Conservation (phyloP, 257 asterid genomes). For the Datura wrightii region DNA sequence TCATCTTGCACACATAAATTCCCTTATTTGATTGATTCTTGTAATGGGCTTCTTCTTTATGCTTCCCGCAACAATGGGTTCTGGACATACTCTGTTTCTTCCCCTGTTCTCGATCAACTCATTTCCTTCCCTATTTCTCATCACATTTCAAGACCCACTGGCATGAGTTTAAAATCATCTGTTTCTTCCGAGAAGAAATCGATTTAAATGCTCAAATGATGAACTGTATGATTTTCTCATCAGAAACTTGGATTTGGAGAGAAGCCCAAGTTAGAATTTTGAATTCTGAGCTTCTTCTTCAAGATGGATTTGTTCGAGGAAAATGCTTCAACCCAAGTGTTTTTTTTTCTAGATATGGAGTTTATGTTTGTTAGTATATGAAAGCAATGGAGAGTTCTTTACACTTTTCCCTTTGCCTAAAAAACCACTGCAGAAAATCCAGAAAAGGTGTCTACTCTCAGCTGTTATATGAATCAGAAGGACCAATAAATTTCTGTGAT, state of each 20-base stretch:
- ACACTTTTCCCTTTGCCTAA: constrained; percentile 32
- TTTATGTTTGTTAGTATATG: constrained; percentile 33
- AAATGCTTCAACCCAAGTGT: constrained; percentile 20
- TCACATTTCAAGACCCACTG: constrained; percentile 25
- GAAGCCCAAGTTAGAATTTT: constrained; percentile 4
- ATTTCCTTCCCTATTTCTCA: constrained; percentile 30
- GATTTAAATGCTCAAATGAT: constrained; percentile 15
- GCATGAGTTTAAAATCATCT: constrained; percentile 10
- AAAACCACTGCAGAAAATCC: background rate
- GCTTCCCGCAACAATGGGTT: background rate
- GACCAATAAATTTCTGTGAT: constrained; percentile 27
- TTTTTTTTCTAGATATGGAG: constrained; percentile 39
- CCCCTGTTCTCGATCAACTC: constrained; percentile 14
- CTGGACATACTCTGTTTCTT: constrained; percentile 26
- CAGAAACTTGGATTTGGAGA: constrained; percentile 39
- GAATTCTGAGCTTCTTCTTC: constrained; percentile 10
- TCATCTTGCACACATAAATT: background rate
- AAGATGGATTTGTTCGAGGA: constrained; percentile 28
- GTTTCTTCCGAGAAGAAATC: constrained; percentile 35
- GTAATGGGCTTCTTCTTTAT: constrained; percentile 39
- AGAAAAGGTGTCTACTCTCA: constrained; percentile 21
- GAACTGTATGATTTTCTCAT: constrained; percentile 31
- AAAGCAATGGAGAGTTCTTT: constrained; percentile 16
- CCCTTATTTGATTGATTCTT: constrained; percentile 30
- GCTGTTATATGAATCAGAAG: constrained; percentile 41